phyloP scores from a whole-genome alignment of 1,139 yeast genomes.

The Suhomyces bokatorum region DNA sequence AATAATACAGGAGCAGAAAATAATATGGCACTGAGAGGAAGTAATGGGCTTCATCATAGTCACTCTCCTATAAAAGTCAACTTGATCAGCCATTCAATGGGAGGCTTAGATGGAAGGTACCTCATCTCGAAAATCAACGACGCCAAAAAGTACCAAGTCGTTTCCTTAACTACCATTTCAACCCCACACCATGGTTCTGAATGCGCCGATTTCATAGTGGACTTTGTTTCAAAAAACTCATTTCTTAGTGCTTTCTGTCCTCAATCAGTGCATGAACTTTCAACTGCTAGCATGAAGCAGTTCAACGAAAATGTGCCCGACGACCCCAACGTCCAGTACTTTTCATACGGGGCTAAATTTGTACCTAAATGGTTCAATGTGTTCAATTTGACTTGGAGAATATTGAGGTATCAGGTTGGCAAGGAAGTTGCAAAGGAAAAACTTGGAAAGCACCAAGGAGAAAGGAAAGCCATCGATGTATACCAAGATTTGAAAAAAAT shows the following conservation, averaged over 20 bases:
- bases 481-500: slow-evolving; percentile 23
- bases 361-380: slow-evolving; percentile 62
- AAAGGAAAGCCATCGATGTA: slow-evolving; percentile 17
- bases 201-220: slow-evolving; percentile 69
- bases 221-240: slow-evolving; percentile 20
- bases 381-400: slow-evolving; percentile 62
- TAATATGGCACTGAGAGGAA: no score
- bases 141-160: slow-evolving; percentile 51
- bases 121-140: slow-evolving; percentile 56
- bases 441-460: slow-evolving; percentile 14
- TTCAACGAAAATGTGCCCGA: slow-evolving; percentile 57
- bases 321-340: slow-evolving; percentile 66
- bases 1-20: no score
- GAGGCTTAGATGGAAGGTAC: slow-evolving; percentile 83
- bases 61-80: slow-evolving; percentile 54
- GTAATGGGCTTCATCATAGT: slow-evolving; percentile 10
- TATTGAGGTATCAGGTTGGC: slow-evolving; percentile 33
- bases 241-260: slow-evolving; percentile 34
- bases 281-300: slow-evolving; percentile 51
- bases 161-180: slow-evolving; percentile 76
- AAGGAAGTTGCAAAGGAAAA: neutral
- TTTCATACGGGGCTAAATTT: slow-evolving; percentile 80
- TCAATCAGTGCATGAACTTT: slow-evolving; percentile 56
- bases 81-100: slow-evolving; percentile 92
- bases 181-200: slow-evolving; percentile 90